Percentiles rank a stretch among this genome's conserved stretches.
These are phyloP conservation scores for Pythium utonaiense DNA, from an alignment of 352 stramenopile genomes.

Conservation along the genomic window DNA sequence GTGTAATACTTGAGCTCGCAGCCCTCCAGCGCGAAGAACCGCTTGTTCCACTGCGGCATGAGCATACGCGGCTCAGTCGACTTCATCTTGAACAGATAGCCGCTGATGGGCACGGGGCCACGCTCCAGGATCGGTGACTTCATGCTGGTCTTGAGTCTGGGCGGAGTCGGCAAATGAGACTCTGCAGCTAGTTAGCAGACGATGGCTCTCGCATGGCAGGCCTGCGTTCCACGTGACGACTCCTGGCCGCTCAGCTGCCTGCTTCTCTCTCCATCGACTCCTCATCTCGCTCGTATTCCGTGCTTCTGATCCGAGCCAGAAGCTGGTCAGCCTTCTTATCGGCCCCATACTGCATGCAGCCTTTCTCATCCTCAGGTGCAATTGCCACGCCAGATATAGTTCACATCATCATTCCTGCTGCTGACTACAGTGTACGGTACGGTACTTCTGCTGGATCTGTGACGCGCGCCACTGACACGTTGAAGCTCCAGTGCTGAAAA, in stretches of 20 bases:
- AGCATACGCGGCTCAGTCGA: constrained; percentile 49
- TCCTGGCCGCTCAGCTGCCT: not conserved
- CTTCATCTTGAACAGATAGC: constrained; percentile 87
- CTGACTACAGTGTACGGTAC: too few relatives aligned
- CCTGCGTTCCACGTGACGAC: not conserved
- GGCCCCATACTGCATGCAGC: not conserved
- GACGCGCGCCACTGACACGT: not conserved
- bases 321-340: not conserved
- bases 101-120: constrained; percentile 69
- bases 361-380: not conserved
- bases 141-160: constrained; percentile 24
- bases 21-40: constrained; percentile 77
- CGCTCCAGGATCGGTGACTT: constrained; percentile 45
- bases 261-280: too few relatives aligned
- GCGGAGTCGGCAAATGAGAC: not conserved
- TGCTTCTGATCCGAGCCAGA: constrained; percentile 1
- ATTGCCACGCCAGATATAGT: not conserved
- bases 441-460: not conserved
- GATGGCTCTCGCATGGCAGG: not conserved
- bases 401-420: not conserved
- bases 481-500: not conserved
- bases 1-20: constrained; percentile 79
- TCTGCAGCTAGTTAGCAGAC: not conserved
- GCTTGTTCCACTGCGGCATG: constrained; percentile 77
- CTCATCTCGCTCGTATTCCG: not conserved